Evolutionary conservation across 306 rosid species (phyloP).

Genomic region (Canavalia gladiata): DNA sequence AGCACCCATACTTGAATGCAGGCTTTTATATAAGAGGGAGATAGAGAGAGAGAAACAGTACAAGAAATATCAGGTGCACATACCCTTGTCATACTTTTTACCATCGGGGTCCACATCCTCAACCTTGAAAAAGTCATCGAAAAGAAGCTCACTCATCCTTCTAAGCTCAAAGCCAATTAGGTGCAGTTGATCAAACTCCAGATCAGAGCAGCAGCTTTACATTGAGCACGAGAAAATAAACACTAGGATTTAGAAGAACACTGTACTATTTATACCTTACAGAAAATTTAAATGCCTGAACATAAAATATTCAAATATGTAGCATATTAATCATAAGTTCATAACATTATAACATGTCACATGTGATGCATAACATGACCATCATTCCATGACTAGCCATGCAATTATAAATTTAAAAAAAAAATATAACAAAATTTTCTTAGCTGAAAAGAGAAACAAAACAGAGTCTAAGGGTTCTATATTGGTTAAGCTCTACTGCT

Average conservation of each 20-base stretch:
- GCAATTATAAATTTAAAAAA: no score
- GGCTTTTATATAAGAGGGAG: neutral
- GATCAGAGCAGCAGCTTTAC: slow-evolving; percentile 16
- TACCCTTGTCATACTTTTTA: slow-evolving; percentile 88
- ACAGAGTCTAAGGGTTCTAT: no score
- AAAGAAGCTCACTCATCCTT: slow-evolving; percentile 82
- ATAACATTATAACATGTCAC: neutral
- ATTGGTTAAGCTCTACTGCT: no score
- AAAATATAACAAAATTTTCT: no score
- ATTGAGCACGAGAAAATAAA: slow-evolving; percentile 21
- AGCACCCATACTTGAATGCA: slow-evolving; percentile 1
- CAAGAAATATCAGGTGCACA: slow-evolving; percentile 5
- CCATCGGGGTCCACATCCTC: slow-evolving; percentile 82
- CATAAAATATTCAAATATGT: neutral
- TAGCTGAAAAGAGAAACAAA: no score
- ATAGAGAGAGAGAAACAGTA: neutral
- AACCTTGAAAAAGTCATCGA: slow-evolving; percentile 79
- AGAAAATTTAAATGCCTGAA: neutral
- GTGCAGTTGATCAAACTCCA: neutral
- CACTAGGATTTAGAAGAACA: slow-evolving; percentile 8
- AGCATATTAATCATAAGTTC: neutral
- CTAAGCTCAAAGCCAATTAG: neutral
- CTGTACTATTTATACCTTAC: neutral
- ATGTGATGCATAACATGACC: neutral
- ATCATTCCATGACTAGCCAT: no score